A percentile compares a stretch with the other conserved stretches of the same genome.
phyloP scores from a whole-genome alignment of 2,329 filamentous ascomycete species.

The Sarocladium brachiariae region DNA sequence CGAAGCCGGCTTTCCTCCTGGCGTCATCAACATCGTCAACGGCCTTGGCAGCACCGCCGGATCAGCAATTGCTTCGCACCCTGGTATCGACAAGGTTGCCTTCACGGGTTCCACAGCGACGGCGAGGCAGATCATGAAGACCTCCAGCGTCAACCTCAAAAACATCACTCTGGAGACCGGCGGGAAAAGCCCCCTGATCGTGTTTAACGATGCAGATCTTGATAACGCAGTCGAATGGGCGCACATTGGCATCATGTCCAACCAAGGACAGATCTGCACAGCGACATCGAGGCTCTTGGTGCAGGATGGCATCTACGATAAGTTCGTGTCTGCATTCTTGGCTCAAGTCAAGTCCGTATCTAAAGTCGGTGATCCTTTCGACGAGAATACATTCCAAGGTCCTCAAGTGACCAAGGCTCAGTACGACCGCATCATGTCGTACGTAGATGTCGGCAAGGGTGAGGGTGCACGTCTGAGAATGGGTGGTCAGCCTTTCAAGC shows the following conservation, averaged over 20 bases:
- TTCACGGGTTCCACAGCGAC: constrained; percentile 66
- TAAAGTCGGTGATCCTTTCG: constrained; percentile 61
- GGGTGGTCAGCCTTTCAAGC: background rate
- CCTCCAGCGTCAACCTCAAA: constrained; percentile 51
- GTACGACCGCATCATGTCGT: constrained; percentile 56
- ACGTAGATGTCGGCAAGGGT: constrained; percentile 39
- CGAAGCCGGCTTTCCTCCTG: constrained; percentile 65
- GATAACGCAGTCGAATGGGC: constrained; percentile 53
- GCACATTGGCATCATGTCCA: constrained; percentile 39
- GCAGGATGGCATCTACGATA: constrained; percentile 46
- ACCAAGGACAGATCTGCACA: constrained; percentile 58
- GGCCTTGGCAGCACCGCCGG: constrained; percentile 60
- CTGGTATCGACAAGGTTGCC: constrained; percentile 61
- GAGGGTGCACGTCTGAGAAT: background rate
- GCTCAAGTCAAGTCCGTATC: constrained; percentile 57
- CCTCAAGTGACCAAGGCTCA: constrained; percentile 50
- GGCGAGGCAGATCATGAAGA: constrained; percentile 60
- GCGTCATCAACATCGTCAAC: constrained; percentile 65
- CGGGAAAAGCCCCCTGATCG: constrained; percentile 51
- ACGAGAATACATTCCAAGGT: constrained; percentile 44
- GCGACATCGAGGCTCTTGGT: constrained; percentile 57
- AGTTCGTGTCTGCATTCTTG: constrained; percentile 60
- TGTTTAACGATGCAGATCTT: constrained; percentile 53
- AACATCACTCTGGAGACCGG: constrained; percentile 53
- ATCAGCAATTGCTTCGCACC: constrained; percentile 55